Evolutionary conservation across 2,329 filamentous ascomycete species (phyloP).

Genomic region (Blastomyces gilchristii): DNA sequence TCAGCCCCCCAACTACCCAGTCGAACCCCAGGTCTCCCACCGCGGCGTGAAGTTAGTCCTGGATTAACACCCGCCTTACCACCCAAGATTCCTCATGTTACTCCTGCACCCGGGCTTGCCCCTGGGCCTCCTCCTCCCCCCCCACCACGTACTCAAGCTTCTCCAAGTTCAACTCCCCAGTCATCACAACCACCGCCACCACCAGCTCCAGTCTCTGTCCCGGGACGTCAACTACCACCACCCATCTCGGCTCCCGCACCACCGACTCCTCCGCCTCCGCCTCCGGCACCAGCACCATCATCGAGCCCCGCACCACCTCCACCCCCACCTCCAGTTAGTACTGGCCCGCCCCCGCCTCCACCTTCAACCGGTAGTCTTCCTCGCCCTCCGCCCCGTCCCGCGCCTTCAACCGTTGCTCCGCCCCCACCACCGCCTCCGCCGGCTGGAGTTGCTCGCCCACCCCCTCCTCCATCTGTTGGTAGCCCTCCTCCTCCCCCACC

Average conservation of each 20-base stretch:
- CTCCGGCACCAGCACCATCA: slow-evolving; percentile 28
- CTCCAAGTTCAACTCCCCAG: slow-evolving; percentile 34
- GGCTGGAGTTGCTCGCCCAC: slow-evolving; percentile 29
- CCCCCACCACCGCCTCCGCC: slow-evolving; percentile 38
- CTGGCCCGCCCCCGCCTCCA: slow-evolving; percentile 40
- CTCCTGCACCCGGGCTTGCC: slow-evolving; percentile 26
- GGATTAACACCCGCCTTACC: slow-evolving; percentile 42
- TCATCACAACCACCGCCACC: slow-evolving; percentile 37
- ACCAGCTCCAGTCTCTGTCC: slow-evolving; percentile 27
- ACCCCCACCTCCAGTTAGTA: slow-evolving; percentile 29
- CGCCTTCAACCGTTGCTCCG: slow-evolving; percentile 25
- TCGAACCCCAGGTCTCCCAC: slow-evolving; percentile 60
- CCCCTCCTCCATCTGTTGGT: slow-evolving; percentile 36
- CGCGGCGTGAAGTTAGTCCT: slow-evolving; percentile 41
- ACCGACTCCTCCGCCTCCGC: slow-evolving; percentile 33
- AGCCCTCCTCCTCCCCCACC: slow-evolving; percentile 20
- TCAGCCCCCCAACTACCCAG: slow-evolving; percentile 61
- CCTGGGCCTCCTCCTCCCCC: slow-evolving; percentile 41
- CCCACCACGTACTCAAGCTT: slow-evolving; percentile 24
- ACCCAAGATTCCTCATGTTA: slow-evolving; percentile 33
- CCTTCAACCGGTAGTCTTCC: slow-evolving; percentile 29
- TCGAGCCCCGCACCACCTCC: slow-evolving; percentile 33
- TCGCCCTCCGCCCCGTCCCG: slow-evolving; percentile 30
- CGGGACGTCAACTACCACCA: slow-evolving; percentile 25
- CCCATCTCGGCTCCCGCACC: slow-evolving; percentile 17